A percentile compares a stretch with the other conserved stretches of the same genome.
These are phyloP conservation scores for Wickerhamiella cacticola DNA, from an alignment of 805 yeast species.

Conservation along the genomic window DNA sequence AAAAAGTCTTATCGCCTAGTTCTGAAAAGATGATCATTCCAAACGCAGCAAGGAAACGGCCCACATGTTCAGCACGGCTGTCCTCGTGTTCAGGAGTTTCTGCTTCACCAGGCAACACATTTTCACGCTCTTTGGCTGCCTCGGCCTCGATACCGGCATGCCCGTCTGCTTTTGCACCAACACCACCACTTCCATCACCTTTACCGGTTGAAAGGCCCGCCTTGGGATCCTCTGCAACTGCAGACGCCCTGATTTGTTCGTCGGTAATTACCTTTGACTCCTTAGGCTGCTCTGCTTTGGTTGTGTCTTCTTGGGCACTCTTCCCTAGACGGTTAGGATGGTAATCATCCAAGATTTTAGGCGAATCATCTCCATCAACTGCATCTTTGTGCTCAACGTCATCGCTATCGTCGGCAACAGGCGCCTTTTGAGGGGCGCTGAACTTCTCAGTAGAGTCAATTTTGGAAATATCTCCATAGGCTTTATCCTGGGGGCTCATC, in stretches of 20 bases:
- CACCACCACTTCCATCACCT: conserved; percentile 15
- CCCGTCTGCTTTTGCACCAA: conserved; percentile 10
- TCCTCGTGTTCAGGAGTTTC: not conserved
- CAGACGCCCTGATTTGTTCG: not conserved
- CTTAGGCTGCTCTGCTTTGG: conserved; percentile 12
- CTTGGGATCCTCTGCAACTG: conserved; percentile 9
- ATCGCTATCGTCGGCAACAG: conserved; percentile 14
- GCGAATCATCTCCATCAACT: conserved; percentile 20
- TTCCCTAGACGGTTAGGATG: conserved; percentile 30
- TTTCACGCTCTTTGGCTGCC: conserved; percentile 1
- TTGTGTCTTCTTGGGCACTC: conserved; percentile 7
- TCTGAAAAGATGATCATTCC: conserved; percentile 93
- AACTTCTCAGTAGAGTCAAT: conserved; percentile 23
- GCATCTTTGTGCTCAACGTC: not conserved
- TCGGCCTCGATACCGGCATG: conserved; percentile 3
- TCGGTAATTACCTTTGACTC: conserved; percentile 6
- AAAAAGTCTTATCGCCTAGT: conserved; percentile 93
- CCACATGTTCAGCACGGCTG: not conserved
- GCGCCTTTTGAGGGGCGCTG: conserved; percentile 23
- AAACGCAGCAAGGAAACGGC: conserved; percentile 55
- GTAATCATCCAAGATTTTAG: conserved; percentile 29
- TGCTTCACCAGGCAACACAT: conserved; percentile 1
- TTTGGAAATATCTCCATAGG: conserved; percentile 19
- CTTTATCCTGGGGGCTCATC: conserved; percentile 29
- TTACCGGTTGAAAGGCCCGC: conserved; percentile 13